Evolutionary conservation across 257 asterid species (phyloP).

Genomic region (Prunella vulgaris): DNA sequence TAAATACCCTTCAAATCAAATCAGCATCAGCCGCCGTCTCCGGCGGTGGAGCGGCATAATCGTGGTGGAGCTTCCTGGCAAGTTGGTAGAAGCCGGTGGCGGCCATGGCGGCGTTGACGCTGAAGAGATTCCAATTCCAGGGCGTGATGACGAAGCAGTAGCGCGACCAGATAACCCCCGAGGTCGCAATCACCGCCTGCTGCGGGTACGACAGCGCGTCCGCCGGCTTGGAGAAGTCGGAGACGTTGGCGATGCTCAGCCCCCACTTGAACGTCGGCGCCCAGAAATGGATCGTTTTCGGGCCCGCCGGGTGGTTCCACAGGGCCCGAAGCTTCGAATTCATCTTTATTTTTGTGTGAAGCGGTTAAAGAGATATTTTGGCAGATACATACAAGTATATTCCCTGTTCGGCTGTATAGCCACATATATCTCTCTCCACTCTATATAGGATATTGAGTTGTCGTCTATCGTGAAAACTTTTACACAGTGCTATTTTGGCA

Average conservation of each 20-base stretch:
- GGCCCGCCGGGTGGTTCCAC: constrained; percentile 60
- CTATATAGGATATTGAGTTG: no score
- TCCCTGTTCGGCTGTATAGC: not conserved
- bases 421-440: no score
- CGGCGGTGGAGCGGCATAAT: constrained; percentile 15
- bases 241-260: constrained; percentile 46
- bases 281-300: constrained; percentile 52
- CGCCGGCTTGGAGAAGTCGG: constrained; percentile 49
- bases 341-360: constrained; percentile 7
- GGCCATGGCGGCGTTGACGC: constrained; percentile 49
- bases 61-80: constrained; percentile 35
- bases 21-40: not conserved
- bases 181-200: constrained; percentile 40
- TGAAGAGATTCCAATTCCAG: constrained; percentile 47
- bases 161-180: constrained; percentile 52
- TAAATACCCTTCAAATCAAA: not conserved
- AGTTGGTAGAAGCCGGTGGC: constrained; percentile 53
- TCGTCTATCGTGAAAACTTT: no score
- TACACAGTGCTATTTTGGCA: no score
- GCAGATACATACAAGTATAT: not conserved
- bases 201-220: constrained; percentile 44
- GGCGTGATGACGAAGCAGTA: constrained; percentile 53
- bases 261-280: constrained; percentile 61
- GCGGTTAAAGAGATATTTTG: not conserved
- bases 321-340: constrained; percentile 28